Base-by-base conservation (phyloP, 441 rosid genomes). In the Flueggea neowawraea region DNA sequence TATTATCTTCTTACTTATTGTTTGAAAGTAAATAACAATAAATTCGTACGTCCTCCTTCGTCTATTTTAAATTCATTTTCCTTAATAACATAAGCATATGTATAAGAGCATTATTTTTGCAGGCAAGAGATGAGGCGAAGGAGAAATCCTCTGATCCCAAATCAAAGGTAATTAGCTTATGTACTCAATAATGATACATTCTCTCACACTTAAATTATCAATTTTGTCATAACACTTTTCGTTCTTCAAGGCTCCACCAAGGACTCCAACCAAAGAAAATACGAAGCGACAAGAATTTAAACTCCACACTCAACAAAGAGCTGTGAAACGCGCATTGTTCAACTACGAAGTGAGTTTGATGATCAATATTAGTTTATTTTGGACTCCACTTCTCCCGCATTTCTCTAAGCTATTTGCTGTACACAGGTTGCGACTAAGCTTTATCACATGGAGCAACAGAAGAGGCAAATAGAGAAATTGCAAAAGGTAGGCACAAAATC, bases 281-380 rank as follows among this genome's bases (percentile, higher is more conserved):
- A 82, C 83, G 14, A 87, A 82, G 73, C 84, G 84, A 11, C 70
- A 64, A 17, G 96, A 85, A 55, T 81, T 91, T 77, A 91, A 75
- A 65, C 91, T 89, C 69, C 97, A 75, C 68, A 87, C 95, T 2
- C 82, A 84, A 41, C 85, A 91, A 67, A 80, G 97, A 80, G 97
- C 96, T 16, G 70, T 62, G 17, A 85, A 83, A 75, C 90, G 96
- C 9, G 96, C 92, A 50, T 79, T 85, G 80, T 89, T 89, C 89
- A 91, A 91, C 71, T 85, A 89, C 60, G 84, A 86, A 58, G 97
- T 85, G 53, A 71, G 82, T 47, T 0, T 5, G 41, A 36, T 36
- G 6, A 36, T 36, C 7, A 36, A 36, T 1, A 5, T 5, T 36
- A 36, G 41, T 36, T 36, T 36, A 5, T 36, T 36, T 36, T 36